Conservation (phyloP, 2,329 filamentous ascomycete genomes). For the Botrytis elliptica region DNA sequence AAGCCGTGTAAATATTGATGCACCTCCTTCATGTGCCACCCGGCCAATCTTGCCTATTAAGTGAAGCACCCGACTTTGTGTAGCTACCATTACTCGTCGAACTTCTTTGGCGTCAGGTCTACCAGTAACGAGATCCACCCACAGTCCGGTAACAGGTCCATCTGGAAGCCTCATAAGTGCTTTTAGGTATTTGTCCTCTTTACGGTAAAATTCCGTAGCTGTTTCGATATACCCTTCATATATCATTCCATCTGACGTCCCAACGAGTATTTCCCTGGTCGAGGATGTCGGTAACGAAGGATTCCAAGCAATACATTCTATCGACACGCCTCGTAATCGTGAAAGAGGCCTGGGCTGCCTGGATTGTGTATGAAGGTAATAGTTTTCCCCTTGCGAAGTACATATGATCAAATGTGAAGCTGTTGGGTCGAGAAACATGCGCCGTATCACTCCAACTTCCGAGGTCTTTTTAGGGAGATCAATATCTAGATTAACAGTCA, state of each 20-base stretch:
- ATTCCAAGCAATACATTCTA: slow-evolving; percentile 94
- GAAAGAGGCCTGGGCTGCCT: slow-evolving; percentile 80
- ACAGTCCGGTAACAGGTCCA: slow-evolving; percentile 80
- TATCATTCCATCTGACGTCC: slow-evolving; percentile 88
- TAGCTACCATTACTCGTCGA: slow-evolving; percentile 76
- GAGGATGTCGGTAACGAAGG: slow-evolving; percentile 89
- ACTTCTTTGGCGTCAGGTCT: slow-evolving; percentile 57
- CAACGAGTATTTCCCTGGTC: slow-evolving; percentile 89
- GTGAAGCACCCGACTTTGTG: slow-evolving; percentile 74
- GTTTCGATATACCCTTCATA: slow-evolving; percentile 96
- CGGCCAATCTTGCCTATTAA: slow-evolving; percentile 75
- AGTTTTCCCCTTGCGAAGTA: slow-evolving; percentile 91
- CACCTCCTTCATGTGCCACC: slow-evolving; percentile 72
- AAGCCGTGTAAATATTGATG: slow-evolving; percentile 80
- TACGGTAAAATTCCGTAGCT: slow-evolving; percentile 88
- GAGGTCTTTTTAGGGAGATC: slow-evolving; percentile 91
- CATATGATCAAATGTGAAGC: slow-evolving; percentile 91
- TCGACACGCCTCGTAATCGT: slow-evolving; percentile 78
- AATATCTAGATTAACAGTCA: slow-evolving; percentile 64
- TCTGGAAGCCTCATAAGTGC: slow-evolving; percentile 79
- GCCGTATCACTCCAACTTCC: slow-evolving; percentile 87
- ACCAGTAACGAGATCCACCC: slow-evolving; percentile 70
- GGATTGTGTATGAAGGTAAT: slow-evolving; percentile 95
- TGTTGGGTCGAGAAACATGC: slow-evolving; percentile 96
- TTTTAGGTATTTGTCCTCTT: slow-evolving; percentile 91